These are phyloP conservation scores for Backusella luteola DNA, from an alignment of 192 early-diverging fungal species.

Conservation along the genomic window DNA sequence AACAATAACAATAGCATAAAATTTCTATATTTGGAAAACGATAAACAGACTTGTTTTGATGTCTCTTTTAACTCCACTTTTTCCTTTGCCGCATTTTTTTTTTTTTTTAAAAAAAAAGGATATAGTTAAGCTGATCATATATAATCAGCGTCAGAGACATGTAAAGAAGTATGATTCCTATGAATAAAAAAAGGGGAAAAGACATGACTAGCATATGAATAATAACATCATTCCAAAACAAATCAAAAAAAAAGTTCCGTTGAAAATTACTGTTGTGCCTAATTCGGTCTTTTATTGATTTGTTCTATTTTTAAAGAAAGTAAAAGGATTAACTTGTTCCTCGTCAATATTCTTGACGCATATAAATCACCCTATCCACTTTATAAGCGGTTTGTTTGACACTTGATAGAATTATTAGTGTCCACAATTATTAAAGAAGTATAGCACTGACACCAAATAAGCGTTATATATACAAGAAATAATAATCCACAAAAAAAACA, in stretches of 20 bases:
- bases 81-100: not conserved
- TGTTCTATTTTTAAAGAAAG: not conserved
- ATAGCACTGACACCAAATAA: no score
- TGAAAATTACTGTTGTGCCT: not conserved
- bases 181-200: not conserved
- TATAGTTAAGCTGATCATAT: not conserved
- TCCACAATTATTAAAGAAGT: not conserved
- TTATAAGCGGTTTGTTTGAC: no score
- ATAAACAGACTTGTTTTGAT: constrained; percentile 1
- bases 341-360: not conserved
- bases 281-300: not conserved
- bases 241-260: not conserved
- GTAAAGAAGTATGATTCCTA: not conserved
- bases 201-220: not conserved
- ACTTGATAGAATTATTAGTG: not conserved
- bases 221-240: not conserved
- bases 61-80: not conserved
- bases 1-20: constrained; percentile 11
- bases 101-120: not conserved
- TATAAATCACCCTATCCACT: no score
- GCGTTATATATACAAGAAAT: not conserved
- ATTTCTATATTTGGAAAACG: constrained; percentile 2
- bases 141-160: not conserved
- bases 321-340: not conserved
- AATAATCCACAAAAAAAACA: not conserved